Conservation (phyloP, 306 rosid genomes). For the Dryas drummondii region DNA sequence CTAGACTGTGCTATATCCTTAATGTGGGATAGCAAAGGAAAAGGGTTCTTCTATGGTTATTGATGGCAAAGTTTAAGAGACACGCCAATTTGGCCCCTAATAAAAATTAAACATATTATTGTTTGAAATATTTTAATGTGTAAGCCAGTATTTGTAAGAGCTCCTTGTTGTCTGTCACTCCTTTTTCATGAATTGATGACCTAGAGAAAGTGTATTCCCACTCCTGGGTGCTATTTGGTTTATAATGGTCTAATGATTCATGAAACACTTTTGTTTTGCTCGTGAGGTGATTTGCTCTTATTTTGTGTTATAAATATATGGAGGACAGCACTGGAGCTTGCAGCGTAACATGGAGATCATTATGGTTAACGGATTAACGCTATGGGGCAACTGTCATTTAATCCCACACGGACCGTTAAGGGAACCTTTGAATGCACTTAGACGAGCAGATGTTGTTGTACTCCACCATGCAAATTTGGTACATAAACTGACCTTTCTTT, state of each 20-base stretch:
- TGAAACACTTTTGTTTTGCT: neutral
- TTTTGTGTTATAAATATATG: conserved; percentile 27
- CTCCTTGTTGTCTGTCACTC: conserved; percentile 6
- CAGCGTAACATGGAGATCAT: conserved; percentile 79
- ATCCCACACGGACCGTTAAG: conserved; percentile 90
- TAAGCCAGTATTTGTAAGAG: neutral
- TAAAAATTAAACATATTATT: neutral
- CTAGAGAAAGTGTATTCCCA: neutral
- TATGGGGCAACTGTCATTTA: conserved; percentile 68
- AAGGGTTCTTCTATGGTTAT: neutral
- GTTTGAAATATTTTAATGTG: neutral
- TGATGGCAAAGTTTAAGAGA: neutral
- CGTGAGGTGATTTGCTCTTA: conserved; percentile 17
- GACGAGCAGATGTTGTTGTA: conserved; percentile 67
- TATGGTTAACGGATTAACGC: conserved; percentile 80
- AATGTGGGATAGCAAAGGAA: neutral
- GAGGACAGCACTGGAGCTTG: conserved; percentile 85
- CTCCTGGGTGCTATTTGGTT: neutral
- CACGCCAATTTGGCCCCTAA: neutral
- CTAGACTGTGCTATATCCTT: neutral
- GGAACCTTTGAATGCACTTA: conserved; percentile 72
- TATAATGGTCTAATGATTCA: neutral
- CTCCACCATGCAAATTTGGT: conserved; percentile 86
- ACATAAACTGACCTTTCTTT: conserved; percentile 13
- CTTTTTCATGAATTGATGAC: neutral